These are phyloP conservation scores for Ceratobasidium sp. DNA, from an alignment of 1,284 basidiomycete genomes.

Conservation along the genomic window DNA sequence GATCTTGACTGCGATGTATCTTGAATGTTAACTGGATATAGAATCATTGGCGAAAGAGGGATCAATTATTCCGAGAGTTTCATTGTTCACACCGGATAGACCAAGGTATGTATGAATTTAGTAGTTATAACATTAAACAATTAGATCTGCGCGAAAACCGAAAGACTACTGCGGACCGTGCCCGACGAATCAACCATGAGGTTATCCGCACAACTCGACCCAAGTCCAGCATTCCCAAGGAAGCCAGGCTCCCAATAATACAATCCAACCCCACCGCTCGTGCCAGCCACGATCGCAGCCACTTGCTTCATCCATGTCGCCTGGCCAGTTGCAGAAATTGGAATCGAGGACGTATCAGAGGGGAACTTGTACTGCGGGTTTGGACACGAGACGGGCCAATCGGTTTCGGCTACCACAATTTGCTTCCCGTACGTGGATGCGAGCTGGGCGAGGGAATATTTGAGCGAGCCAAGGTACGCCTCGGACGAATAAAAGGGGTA, in stretches of 20 bases:
- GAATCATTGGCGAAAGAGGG: no score
- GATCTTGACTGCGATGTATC: no score
- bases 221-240: constrained; percentile 37
- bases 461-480: constrained; percentile 60
- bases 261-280: constrained; percentile 53
- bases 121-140: neutral
- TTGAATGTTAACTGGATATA: no score
- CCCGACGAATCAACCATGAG: constrained; percentile 34
- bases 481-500: constrained; percentile 67
- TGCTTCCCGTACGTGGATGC: constrained; percentile 61
- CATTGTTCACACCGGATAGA: no score
- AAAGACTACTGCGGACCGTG: constrained; percentile 22
- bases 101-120: neutral
- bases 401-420: constrained; percentile 67
- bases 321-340: constrained; percentile 62
- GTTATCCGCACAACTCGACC: constrained; percentile 29
- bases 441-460: constrained; percentile 59
- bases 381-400: constrained; percentile 64
- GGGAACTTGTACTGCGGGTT: constrained; percentile 55
- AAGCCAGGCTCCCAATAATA: constrained; percentile 43
- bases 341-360: constrained; percentile 53
- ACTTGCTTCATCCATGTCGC: constrained; percentile 62
- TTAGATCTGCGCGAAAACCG: constrained; percentile 13
- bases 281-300: constrained; percentile 54
- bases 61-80: no score